phyloP scores from a whole-genome alignment of 2,329 filamentous ascomycete species.

The Stylonectria norvegica region DNA sequence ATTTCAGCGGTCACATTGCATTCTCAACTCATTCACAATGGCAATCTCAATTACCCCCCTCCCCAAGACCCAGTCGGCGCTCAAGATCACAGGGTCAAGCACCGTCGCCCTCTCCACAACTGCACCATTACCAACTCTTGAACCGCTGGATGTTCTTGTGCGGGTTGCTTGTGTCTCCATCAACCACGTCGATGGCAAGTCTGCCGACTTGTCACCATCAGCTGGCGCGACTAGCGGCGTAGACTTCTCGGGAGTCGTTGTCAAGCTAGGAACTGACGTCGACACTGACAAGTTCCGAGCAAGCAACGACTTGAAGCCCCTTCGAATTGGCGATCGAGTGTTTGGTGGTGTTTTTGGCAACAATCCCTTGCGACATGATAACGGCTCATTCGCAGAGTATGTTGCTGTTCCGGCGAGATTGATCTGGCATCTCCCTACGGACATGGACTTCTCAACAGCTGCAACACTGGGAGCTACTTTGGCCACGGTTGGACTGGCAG shows the following conservation, averaged over 20 bases:
- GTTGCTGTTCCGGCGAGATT: constrained; percentile 8
- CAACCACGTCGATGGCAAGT: constrained; percentile 19
- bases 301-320: constrained; percentile 8
- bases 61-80: constrained; percentile 6
- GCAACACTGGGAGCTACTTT: constrained; percentile 11
- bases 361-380: constrained; percentile 10
- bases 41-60: constrained; percentile 2
- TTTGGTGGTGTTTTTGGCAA: constrained; percentile 15
- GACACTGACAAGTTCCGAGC: constrained; percentile 9
- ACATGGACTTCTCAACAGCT: constrained; percentile 5
- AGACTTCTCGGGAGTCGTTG: constrained; percentile 16
- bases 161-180: constrained; percentile 12
- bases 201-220: constrained; percentile 17
- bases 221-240: constrained; percentile 16
- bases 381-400: constrained; percentile 15
- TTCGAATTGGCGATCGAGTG: constrained; percentile 10
- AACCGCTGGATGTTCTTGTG: constrained; percentile 9
- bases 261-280: constrained; percentile 8
- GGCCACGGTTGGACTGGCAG: constrained; percentile 10
- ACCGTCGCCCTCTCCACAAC: constrained; percentile 1
- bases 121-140: constrained; percentile 4
- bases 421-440: constrained; percentile 11
- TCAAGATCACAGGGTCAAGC: constrained; percentile 7
- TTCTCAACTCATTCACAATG: constrained; percentile 3
- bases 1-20: neutral